Percentiles rank a stretch among this genome's conserved stretches.
These are phyloP conservation scores for Gyromitra esculenta DNA, from an alignment of 2,329 filamentous ascomycete species.

Conservation along the genomic window DNA sequence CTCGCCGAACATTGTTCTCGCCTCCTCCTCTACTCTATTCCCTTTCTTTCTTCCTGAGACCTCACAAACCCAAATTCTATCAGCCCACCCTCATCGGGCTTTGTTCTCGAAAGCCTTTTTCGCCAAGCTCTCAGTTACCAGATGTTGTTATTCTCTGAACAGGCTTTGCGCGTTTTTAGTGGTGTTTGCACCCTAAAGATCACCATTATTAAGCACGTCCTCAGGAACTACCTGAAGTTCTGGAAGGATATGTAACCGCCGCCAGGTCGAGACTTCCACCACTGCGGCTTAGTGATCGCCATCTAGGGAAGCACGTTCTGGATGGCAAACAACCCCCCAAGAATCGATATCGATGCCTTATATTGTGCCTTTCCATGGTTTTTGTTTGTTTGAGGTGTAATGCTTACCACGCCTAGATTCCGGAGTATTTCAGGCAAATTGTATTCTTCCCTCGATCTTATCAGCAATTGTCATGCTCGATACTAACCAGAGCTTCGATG, in stretches of 20 bases:
- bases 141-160: conserved; percentile 8
- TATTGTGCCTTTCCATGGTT: conserved; percentile 26
- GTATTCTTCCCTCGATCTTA: conserved; percentile 9
- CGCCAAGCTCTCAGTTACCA: neutral
- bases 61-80: neutral
- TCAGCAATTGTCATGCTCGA: conserved; percentile 13
- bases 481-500: conserved; percentile 22
- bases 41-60: neutral
- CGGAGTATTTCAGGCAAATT: conserved; percentile 32
- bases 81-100: neutral
- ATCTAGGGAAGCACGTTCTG: conserved; percentile 39
- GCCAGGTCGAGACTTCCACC: conserved; percentile 33
- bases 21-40: conserved; percentile 8
- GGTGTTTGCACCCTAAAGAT: neutral
- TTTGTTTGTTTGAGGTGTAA: conserved; percentile 11
- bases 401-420: conserved; percentile 27
- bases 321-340: conserved; percentile 33
- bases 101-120: neutral
- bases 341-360: conserved; percentile 27
- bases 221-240: conserved; percentile 27
- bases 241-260: conserved; percentile 47
- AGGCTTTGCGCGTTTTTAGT: conserved; percentile 5
- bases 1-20: conserved; percentile 29
- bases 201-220: conserved; percentile 43
- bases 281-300: conserved; percentile 42